Evolutionary conservation across 257 asterid genomes (phyloP).

Genomic region (Buddleja alternifolia): DNA sequence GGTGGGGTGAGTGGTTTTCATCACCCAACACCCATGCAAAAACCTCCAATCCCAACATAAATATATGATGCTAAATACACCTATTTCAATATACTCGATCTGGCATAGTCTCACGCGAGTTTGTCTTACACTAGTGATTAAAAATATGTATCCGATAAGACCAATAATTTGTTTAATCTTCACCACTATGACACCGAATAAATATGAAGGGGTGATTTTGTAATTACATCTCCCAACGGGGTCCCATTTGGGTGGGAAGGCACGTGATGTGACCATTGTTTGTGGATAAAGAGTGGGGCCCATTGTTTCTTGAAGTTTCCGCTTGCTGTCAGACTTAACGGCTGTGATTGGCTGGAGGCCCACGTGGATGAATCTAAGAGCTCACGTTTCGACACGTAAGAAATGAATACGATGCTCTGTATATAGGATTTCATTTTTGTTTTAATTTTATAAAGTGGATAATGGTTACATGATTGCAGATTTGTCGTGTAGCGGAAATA

Average conservation of each 20-base stretch:
- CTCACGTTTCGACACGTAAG: conserved; percentile 42
- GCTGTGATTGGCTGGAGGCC: conserved; percentile 32
- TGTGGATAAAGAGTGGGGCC: conserved; percentile 56
- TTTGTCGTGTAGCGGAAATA: neutral
- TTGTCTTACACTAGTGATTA: too few species aligned
- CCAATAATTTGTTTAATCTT: neutral
- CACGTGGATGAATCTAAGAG: conserved; percentile 56
- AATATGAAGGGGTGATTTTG: conserved; percentile 27
- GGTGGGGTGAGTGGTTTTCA: too few species aligned
- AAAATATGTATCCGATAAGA: too few species aligned
- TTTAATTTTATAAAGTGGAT: neutral
- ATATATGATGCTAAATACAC: too few species aligned
- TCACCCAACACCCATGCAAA: too few species aligned
- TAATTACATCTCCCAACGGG: neutral
- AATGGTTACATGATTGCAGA: neutral
- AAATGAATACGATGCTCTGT: conserved; percentile 30
- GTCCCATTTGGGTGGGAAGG: conserved; percentile 13
- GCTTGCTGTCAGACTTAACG: conserved; percentile 38
- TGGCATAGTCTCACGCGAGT: too few species aligned
- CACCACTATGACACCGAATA: too few species aligned
- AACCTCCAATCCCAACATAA: too few species aligned
- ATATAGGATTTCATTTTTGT: neutral
- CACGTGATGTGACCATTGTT: conserved; percentile 21
- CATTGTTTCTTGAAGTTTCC: conserved; percentile 50
- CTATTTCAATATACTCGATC: too few species aligned